Percentiles rank a stretch among this genome's conserved stretches.
Conservation (phyloP, 2,329 filamentous ascomycete species). For the Penicillium thymicola region DNA sequence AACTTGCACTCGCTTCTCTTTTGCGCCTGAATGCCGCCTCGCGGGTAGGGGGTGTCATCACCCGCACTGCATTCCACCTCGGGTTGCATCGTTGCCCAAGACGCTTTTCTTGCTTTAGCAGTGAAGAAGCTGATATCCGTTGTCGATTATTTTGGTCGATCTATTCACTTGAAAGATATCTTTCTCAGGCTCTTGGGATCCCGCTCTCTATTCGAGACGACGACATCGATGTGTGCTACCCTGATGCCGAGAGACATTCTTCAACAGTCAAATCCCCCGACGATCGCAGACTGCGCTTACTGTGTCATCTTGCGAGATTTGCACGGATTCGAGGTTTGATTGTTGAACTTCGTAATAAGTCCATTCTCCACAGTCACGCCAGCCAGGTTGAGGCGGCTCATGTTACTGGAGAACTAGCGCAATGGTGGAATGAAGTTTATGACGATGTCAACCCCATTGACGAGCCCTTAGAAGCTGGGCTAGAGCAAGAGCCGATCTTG, state of each 20-base stretch:
- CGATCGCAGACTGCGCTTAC: conserved; percentile 34
- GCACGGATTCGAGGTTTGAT: conserved; percentile 51
- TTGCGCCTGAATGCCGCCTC: conserved; percentile 57
- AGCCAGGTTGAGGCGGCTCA: conserved; percentile 44
- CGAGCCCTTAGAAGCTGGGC: conserved; percentile 4
- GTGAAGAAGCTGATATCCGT: conserved; percentile 48
- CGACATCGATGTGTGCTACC: conserved; percentile 58
- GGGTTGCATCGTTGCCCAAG: conserved; percentile 58
- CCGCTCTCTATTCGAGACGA: conserved; percentile 56
- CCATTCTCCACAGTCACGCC: conserved; percentile 46
- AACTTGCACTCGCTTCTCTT: conserved; percentile 56
- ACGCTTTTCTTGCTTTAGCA: conserved; percentile 51
- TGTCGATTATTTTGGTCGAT: conserved; percentile 57
- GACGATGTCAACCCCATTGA: conserved; percentile 46
- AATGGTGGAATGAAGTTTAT: conserved; percentile 55
- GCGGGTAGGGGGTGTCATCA: conserved; percentile 53
- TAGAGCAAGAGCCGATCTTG: conserved; percentile 13
- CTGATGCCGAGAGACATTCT: conserved; percentile 47
- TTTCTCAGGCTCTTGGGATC: conserved; percentile 56
- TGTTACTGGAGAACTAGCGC: conserved; percentile 50
- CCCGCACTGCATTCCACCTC: conserved; percentile 55
- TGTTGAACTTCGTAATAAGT: conserved; percentile 53
- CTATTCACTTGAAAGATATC: conserved; percentile 54
- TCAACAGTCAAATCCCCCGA: neutral
- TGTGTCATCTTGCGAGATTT: conserved; percentile 47